Evolutionary conservation across 2,329 filamentous ascomycete species (phyloP).

Genomic region (Eutypella sp.): DNA sequence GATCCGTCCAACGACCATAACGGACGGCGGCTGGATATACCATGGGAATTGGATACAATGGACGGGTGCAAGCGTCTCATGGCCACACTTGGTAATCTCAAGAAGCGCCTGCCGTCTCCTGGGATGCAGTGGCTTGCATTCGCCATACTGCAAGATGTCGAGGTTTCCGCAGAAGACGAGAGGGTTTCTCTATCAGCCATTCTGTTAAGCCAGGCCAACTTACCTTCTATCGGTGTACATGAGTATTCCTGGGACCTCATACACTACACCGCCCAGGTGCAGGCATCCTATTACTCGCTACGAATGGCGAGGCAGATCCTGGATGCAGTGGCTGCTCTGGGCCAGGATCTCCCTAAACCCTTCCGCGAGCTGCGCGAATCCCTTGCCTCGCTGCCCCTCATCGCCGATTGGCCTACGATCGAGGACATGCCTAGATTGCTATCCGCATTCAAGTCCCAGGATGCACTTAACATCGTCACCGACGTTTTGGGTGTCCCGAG

Average conservation of each 20-base stretch:
- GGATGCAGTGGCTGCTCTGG: conserved; percentile 14
- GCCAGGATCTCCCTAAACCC: conserved; percentile 6
- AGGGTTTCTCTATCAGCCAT: conserved; percentile 26
- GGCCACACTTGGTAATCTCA: conserved; percentile 18
- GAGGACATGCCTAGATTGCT: conserved; percentile 13
- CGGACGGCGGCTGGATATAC: conserved; percentile 28
- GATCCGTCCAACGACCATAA: conserved; percentile 20
- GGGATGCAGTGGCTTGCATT: conserved; percentile 30
- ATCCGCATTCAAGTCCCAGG: conserved; percentile 5
- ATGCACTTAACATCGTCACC: conserved; percentile 9
- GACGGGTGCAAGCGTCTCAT: conserved; percentile 20
- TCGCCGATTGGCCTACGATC: conserved; percentile 22
- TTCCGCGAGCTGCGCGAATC: conserved; percentile 12
- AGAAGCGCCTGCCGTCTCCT: conserved; percentile 4
- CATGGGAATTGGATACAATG: conserved; percentile 11
- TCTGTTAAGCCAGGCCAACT: conserved; percentile 23
- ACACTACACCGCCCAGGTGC: conserved; percentile 57
- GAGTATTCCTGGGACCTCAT: conserved; percentile 50
- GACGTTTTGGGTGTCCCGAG: conserved; percentile 14
- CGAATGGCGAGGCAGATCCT: conserved; percentile 50
- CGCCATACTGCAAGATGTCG: conserved; percentile 32
- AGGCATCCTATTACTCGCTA: conserved; percentile 58
- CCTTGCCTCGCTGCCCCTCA: conserved; percentile 16
- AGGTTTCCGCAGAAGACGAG: conserved; percentile 25
- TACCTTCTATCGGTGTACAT: conserved; percentile 24